Evolutionary conservation across 2,329 filamentous ascomycete species (phyloP).

Genomic region (Coniochaeta pulveracea): DNA sequence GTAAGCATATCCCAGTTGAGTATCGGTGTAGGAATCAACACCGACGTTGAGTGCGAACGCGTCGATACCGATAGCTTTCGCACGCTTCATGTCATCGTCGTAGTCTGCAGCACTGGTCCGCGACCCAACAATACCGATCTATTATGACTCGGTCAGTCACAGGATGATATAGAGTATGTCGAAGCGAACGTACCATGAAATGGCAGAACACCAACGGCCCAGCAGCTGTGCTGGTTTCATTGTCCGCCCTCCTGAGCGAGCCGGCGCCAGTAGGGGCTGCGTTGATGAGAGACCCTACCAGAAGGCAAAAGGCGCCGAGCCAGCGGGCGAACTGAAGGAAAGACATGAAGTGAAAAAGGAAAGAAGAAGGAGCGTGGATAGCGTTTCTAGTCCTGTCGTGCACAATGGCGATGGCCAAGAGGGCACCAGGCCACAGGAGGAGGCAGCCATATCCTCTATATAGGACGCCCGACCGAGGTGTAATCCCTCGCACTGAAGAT

Average conservation of each 20-base stretch:
- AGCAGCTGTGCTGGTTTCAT: slow-evolving; percentile 1
- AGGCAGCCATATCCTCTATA: slow-evolving; percentile 1
- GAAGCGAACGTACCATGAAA: slow-evolving; percentile 6
- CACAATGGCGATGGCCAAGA: neutral
- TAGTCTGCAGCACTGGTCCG: slow-evolving; percentile 7
- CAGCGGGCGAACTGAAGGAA: slow-evolving; percentile 6
- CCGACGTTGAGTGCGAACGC: slow-evolving; percentile 19
- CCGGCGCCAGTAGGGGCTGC: slow-evolving; percentile 5
- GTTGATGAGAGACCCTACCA: slow-evolving; percentile 4
- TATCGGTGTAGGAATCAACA: slow-evolving; percentile 27
- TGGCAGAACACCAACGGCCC: slow-evolving; percentile 8
- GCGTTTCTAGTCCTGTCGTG: neutral
- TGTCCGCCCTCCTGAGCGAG: slow-evolving; percentile 1
- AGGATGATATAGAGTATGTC: neutral
- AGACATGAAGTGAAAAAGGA: neutral
- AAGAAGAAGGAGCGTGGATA: neutral
- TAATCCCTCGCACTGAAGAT: too few relatives aligned
- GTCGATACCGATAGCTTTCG: slow-evolving; percentile 14
- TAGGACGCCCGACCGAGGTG: too few relatives aligned
- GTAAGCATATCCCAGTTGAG: slow-evolving; percentile 36
- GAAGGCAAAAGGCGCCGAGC: slow-evolving; percentile 7
- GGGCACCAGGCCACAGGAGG: neutral
- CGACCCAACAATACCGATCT: slow-evolving; percentile 9
- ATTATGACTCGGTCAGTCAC: slow-evolving; percentile 1
- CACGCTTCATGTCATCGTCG: slow-evolving; percentile 8